These are phyloP conservation scores for Mallotus japonicus DNA, from an alignment of 441 rosid species.

Conservation along the genomic window DNA sequence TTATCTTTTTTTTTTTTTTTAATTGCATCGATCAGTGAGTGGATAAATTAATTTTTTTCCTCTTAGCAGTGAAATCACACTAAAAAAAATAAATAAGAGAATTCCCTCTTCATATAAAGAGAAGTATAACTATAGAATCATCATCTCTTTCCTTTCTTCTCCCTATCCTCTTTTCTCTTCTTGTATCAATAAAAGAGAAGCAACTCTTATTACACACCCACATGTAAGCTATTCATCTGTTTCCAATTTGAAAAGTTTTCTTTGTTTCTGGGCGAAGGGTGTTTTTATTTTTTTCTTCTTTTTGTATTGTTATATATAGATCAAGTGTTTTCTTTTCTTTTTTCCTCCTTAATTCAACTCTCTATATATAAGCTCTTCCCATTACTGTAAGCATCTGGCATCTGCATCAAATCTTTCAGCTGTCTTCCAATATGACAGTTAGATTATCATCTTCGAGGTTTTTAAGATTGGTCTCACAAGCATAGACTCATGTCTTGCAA, in stretches of 20 bases:
- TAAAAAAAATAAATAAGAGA: slow-evolving; percentile 8
- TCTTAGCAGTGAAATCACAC: neutral
- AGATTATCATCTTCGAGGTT: slow-evolving; percentile 17
- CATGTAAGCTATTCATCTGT: slow-evolving; percentile 9
- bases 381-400: slow-evolving; percentile 10
- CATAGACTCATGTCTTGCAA: slow-evolving; percentile 50
- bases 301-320: neutral
- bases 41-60: neutral
- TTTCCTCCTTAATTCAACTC: neutral
- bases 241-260: slow-evolving; percentile 17
- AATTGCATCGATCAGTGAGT: neutral
- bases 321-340: neutral
- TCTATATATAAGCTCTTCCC: neutral
- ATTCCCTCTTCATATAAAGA: slow-evolving; percentile 38
- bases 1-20: neutral
- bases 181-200: slow-evolving; percentile 27
- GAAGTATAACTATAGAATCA: slow-evolving; percentile 35
- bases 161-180: slow-evolving; percentile 25
- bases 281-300: slow-evolving; percentile 10
- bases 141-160: slow-evolving; percentile 19
- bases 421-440: slow-evolving; percentile 26
- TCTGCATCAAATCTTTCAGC: neutral
- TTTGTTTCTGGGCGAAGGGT: neutral
- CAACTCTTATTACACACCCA: slow-evolving; percentile 5
- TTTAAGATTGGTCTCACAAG: slow-evolving; percentile 28